These are phyloP conservation scores for Tricladium varicosporioides DNA, from an alignment of 2,329 filamentous ascomycete genomes.

Conservation along the genomic window DNA sequence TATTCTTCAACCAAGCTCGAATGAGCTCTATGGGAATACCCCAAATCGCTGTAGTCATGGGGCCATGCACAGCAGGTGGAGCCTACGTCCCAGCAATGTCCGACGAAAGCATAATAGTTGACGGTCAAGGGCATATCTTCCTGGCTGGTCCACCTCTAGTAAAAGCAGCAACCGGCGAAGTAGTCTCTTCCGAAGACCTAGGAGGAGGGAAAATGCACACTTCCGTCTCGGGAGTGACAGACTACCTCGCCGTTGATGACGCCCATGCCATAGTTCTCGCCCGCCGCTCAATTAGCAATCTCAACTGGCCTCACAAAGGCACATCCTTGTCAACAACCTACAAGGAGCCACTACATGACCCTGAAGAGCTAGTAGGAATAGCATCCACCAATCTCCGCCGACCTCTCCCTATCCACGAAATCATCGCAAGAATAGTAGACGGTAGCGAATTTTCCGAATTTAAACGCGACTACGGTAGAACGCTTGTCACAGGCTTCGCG, in stretches of 20 bases:
- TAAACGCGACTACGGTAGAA: conserved; percentile 86
- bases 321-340: conserved; percentile 44
- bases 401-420: conserved; percentile 81
- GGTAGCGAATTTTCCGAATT: conserved; percentile 90
- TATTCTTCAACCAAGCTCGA: conserved; percentile 96
- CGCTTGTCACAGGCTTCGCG: conserved; percentile 89
- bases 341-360: conserved; percentile 76
- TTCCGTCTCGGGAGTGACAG: conserved; percentile 87
- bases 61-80: conserved; percentile 91
- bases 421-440: conserved; percentile 91
- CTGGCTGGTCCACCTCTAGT: conserved; percentile 91
- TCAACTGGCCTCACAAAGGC: conserved; percentile 73
- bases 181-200: conserved; percentile 85
- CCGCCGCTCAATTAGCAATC: conserved; percentile 77
- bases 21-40: conserved; percentile 90
- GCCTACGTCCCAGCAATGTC: conserved; percentile 97
- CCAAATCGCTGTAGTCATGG: conserved; percentile 95
- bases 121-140: conserved; percentile 96
- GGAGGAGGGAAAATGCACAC: conserved; percentile 89
- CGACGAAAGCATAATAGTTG: conserved; percentile 95
- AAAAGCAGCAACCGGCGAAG: conserved; percentile 92
- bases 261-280: conserved; percentile 87
- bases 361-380: conserved; percentile 80
- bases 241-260: conserved; percentile 93
- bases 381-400: conserved; percentile 86